Evolutionary conservation across 23 red algal genomes (phyloP).

Genomic region (Gracilaria gracilis): DNA sequence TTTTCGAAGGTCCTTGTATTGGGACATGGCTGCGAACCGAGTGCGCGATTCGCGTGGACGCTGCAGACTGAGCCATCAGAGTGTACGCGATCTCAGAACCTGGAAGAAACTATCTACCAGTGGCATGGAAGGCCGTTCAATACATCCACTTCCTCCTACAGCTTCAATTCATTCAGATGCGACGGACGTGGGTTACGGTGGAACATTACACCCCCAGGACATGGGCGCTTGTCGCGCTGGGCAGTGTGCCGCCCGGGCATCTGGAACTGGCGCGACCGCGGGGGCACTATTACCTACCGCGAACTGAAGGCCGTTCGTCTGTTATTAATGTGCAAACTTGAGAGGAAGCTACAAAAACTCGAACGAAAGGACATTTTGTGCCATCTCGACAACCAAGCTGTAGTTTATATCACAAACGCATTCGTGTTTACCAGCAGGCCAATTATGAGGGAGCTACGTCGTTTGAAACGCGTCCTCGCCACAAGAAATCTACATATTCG

Average conservation of each 20-base stretch:
- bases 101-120: neutral
- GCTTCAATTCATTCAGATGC: constrained; percentile 41
- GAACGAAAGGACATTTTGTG: neutral
- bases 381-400: constrained; percentile 39
- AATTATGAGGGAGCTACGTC: constrained; percentile 29
- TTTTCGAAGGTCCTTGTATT: constrained; percentile 38
- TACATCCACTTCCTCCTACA: neutral
- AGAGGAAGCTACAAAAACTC: neutral
- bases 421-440: neutral
- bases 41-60: neutral
- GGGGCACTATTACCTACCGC: constrained; percentile 13
- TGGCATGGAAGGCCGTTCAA: constrained; percentile 20
- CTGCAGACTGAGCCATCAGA: constrained; percentile 25
- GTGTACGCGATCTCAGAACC: constrained; percentile 16
- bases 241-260: neutral
- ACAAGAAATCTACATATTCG: neutral
- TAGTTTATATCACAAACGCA: constrained; percentile 16
- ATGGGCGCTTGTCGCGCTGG: neutral
- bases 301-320: neutral
- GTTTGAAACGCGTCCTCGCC: constrained; percentile 5
- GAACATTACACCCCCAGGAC: constrained; percentile 4
- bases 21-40: neutral
- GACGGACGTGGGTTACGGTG: constrained; percentile 24
- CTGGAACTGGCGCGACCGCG: neutral
- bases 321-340: neutral